phyloP scores from a whole-genome alignment of 805 yeast genomes.

The Metschnikowia aberdeeniae region DNA sequence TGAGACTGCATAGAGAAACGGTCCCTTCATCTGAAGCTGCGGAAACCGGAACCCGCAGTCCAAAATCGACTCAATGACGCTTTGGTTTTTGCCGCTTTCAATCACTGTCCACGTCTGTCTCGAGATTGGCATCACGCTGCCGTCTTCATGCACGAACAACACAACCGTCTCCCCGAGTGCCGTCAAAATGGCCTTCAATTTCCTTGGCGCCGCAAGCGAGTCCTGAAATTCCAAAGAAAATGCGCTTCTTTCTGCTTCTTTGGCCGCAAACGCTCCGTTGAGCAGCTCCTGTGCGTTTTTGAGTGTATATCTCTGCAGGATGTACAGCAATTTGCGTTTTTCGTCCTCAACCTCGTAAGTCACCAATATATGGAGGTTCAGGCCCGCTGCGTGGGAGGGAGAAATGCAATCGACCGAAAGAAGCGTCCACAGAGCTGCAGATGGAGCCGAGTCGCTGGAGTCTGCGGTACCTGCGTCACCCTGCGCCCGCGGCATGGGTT shows the following conservation, averaged over 20 bases:
- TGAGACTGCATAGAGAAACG: constrained; percentile 38
- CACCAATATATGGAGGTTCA: constrained; percentile 45
- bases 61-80: constrained; percentile 37
- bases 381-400: constrained; percentile 39
- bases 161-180: constrained; percentile 39
- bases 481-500: constrained; percentile 6
- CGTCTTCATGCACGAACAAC: constrained; percentile 39
- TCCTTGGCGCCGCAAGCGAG: constrained; percentile 23
- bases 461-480: background rate
- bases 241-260: constrained; percentile 18
- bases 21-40: constrained; percentile 20
- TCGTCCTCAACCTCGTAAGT: constrained; percentile 29
- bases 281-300: constrained; percentile 20
- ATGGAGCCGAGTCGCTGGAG: background rate
- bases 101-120: constrained; percentile 29
- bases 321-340: constrained; percentile 14
- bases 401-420: constrained; percentile 39
- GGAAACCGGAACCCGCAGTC: constrained; percentile 57
- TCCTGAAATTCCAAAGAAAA: constrained; percentile 24
- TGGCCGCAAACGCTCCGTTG: constrained; percentile 28
- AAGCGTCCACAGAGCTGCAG: background rate
- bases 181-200: constrained; percentile 28
- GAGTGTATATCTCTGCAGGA: constrained; percentile 28
- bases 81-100: background rate
- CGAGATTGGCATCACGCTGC: constrained; percentile 44